A percentile compares a stretch with the other conserved stretches of the same genome.
phyloP scores from a whole-genome alignment of 345 rosid genomes.

The Diplotaxis tenuifolia region DNA sequence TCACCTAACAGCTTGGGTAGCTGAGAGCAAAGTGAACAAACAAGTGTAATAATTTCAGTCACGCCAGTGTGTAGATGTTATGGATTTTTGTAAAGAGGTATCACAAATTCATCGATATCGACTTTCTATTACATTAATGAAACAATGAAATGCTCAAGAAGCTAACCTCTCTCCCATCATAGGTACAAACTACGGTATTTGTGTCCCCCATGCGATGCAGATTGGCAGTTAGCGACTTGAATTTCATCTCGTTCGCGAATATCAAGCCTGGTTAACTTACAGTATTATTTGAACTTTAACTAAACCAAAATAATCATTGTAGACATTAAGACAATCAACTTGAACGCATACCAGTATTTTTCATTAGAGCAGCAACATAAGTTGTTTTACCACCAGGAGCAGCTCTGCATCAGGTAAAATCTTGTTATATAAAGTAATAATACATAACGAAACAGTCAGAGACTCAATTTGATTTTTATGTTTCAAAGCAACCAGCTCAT shows the following conservation, averaged over 20 bases:
- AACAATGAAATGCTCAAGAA: not conserved
- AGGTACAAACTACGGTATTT: slow-evolving; percentile 85
- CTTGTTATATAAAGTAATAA: not conserved
- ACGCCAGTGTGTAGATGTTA: no score
- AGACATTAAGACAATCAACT: not conserved
- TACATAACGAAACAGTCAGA: not conserved
- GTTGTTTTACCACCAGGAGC: slow-evolving; percentile 97
- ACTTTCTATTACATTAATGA: not conserved
- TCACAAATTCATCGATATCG: not conserved
- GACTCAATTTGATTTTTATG: not conserved
- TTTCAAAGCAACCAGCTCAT: no score
- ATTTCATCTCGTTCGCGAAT: slow-evolving; percentile 92
- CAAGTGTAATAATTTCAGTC: not conserved
- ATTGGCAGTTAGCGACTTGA: slow-evolving; percentile 88
- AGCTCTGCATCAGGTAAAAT: slow-evolving; percentile 52
- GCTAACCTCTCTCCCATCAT: slow-evolving; percentile 94
- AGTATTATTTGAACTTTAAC: slow-evolving; percentile 21
- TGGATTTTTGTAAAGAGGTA: no score
- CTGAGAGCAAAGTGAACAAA: slow-evolving; percentile 39
- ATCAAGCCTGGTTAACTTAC: slow-evolving; percentile 67
- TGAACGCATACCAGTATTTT: slow-evolving; percentile 67
- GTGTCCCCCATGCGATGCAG: slow-evolving; percentile 94
- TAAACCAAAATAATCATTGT: not conserved
- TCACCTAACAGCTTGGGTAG: slow-evolving; percentile 72
- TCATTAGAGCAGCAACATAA: slow-evolving; percentile 77